Evolutionary conservation across 257 asterid species (phyloP), one percentile per base, ranked within the genome.

Genomic region (Lantana camara): DNA sequence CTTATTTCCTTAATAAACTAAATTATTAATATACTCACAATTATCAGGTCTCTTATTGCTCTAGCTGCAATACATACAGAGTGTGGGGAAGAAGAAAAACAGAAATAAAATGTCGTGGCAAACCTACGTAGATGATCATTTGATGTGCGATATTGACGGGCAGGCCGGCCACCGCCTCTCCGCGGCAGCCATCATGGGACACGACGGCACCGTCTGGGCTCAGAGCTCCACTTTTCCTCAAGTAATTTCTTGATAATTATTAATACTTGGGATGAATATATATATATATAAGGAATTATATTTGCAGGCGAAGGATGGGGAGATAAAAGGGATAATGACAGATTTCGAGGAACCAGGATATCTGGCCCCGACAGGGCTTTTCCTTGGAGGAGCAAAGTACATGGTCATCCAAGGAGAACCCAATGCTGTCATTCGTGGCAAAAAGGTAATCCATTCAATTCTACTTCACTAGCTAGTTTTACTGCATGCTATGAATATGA

Each of bases 331-430:
- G 47, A 73, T 83, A 42, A n/a, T 64, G 52, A 80, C 71, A 0
- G 90, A 83, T 66, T 83, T 83, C 32, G 55, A 83, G 23, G 87
- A 83, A 70, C 90, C 85, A 1, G 85, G 87, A 5, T 62, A 58
- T 45, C 66, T 84, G 48, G 90, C 90, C 24, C 90, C 85, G 4
- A 79, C 75, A 1, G 87, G 90, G 4, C 53, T 83, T 37, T 62
- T 41, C 56, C 60, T 83, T 1, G 83, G 38, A 2, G 87, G 87
- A 16, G 13, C 56, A 54, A 83, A 83, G 73, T 83, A 83, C 74
- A 80, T 83, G 86, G 90, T 80, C 45, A 83, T 83, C 50, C 86
- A 80, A 75, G 90, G 90, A 40, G 90, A 83, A 71, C 79, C 90
- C 10, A 67, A 73, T 0, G 89, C 86, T 19, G 86, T 83, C 50